Evolutionary conservation across 208 protist species (phyloP).

Genomic region (Leishmania turanica): DNA sequence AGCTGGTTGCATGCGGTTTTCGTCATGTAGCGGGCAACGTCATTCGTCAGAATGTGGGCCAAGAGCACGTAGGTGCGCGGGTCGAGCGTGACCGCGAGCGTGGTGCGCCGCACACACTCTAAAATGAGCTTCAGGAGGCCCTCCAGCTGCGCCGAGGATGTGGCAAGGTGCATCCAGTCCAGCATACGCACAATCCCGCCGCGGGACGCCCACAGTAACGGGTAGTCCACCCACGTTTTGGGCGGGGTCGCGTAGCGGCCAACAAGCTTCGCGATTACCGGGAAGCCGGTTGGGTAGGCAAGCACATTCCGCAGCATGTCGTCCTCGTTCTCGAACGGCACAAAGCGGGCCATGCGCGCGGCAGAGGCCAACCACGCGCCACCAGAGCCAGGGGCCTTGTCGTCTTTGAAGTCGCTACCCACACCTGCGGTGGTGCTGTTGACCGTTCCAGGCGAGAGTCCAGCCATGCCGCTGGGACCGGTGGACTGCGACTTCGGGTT

Average conservation of each 20-base stretch:
- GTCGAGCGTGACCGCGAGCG: conserved; percentile 48
- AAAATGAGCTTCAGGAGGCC: conserved; percentile 48
- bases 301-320: conserved; percentile 59
- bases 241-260: conserved; percentile 72
- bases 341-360: conserved; percentile 71
- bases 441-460: neutral
- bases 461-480: neutral
- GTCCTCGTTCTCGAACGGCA: conserved; percentile 68
- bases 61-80: conserved; percentile 73
- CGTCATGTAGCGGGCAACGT: conserved; percentile 55
- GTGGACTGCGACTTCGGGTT: neutral
- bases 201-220: conserved; percentile 60
- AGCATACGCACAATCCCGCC: conserved; percentile 66
- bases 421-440: neutral
- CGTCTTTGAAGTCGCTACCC: neutral
- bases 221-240: conserved; percentile 75
- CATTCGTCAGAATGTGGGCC: conserved; percentile 52
- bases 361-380: conserved; percentile 4
- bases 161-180: conserved; percentile 66
- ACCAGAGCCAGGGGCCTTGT: neutral
- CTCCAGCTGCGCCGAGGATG: conserved; percentile 47
- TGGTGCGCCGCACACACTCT: conserved; percentile 48
- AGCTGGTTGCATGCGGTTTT: conserved; percentile 54
- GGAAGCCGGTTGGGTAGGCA: conserved; percentile 23
- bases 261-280: conserved; percentile 66